Base-by-base conservation (phyloP, 257 asterid genomes). In the Ajuga chamaepitys region DNA sequence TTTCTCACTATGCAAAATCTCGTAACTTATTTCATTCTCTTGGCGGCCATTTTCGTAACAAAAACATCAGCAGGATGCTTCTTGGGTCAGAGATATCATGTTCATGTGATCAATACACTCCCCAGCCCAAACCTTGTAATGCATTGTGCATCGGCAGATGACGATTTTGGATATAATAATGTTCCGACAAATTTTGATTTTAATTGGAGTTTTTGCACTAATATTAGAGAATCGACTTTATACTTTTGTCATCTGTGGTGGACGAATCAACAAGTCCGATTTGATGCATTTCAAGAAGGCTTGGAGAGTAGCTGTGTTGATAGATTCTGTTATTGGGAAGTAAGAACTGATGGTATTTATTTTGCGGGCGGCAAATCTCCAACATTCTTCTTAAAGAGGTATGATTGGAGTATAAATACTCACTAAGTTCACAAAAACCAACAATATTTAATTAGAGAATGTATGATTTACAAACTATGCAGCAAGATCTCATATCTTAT, bases 161-260 rank as follows among this genome's bases (percentile, higher is more conserved):
- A 74, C 22, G 71, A 74, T 1, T 42, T 74, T 25, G 72, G 72
- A 26, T 68, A 44, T 26, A 74, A 35, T 2, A 41, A 20, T 0
- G 20, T 40, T 1, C 0, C 0, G 4, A 2, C 11, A 5, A 9
- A 42, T 4, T 3, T 26, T 8, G 34, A 22, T 10, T 61, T 44
- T 7, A 2, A 18, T 2, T 74, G 63, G 58, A 3, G 3, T 4
- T 74, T 74, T 20, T 11, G 63, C 2, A 17, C n/a, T 8, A 47
- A 12, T 10, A 6, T 0, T 12, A 5, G n/a, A n/a, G n/a, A n/a
- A n/a, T n/a, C n/a, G n/a, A 70, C 72, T 0, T 7, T 64, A 9
- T 75, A 56, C 71, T 57, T 47, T 12, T 75, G 76, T 8, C 80
- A 70, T 35, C 65, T 75, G 21, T 64, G 73, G 76, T 64, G 80